Evolutionary conservation across 345 rosid genomes (phyloP).

Genomic region (Arabidopsis suecica): DNA sequence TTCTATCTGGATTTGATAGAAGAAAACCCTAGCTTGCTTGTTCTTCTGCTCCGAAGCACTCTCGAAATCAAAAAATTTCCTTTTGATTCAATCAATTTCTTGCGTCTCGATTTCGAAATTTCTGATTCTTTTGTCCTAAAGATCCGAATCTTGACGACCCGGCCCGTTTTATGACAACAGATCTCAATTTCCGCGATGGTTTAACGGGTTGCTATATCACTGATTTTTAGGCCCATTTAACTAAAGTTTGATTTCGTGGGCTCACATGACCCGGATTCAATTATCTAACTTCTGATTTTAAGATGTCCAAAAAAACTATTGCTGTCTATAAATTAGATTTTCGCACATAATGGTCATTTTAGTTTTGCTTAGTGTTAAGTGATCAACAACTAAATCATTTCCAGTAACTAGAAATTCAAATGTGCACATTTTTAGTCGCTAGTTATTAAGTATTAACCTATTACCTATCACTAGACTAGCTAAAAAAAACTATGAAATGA

Average conservation of each 20-base stretch:
- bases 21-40: conserved; percentile 14
- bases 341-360: background rate
- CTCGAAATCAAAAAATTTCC: background rate
- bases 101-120: background rate
- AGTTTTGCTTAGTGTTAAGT: background rate
- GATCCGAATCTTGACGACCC: conserved; percentile 35
- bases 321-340: background rate
- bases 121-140: conserved; percentile 21
- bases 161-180: conserved; percentile 5
- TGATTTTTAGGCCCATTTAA: background rate
- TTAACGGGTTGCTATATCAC: conserved; percentile 5
- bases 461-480: background rate
- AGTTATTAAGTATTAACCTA: background rate
- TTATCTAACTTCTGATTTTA: background rate
- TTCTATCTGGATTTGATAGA: background rate
- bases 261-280: background rate
- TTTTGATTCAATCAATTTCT: conserved; percentile 1
- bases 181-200: no score
- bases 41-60: background rate
- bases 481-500: background rate
- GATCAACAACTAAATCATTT: background rate
- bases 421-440: background rate
- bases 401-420: no score
- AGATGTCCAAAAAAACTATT: background rate
- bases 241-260: background rate